Evolutionary conservation across 2,329 filamentous ascomycete genomes (phyloP), one percentile per base, ranked within the genome.

Genomic region (Gyromitra esculenta): DNA sequence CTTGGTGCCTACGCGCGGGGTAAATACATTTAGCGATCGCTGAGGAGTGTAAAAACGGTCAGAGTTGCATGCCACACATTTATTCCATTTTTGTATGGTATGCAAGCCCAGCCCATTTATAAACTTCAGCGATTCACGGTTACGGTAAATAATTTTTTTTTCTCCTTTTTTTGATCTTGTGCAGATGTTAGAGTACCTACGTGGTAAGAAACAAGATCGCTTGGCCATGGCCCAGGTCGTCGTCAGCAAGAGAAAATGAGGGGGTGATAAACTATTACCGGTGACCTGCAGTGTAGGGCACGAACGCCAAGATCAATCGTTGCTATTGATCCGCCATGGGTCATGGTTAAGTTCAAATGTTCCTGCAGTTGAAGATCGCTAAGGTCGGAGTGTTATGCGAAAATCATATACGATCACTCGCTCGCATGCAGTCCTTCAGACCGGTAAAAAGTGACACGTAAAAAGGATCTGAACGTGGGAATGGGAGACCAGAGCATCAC

Each of bases 301-400:
- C 25, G 13, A 35, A 31, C 6, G 59, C 69, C 69, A 72, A 72
- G 69, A 37, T 15, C 62, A 56, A 65, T 59, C 21, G 25, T 73
- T 73, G 69, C 39, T n/a, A 66, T 63, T 71, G 67, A 71, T 63
- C 68, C 64, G 48, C 65, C 65, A 63, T 63, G 63, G 63, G 45
- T 64, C 35, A 65, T 63, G 64, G 72, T 64, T 71, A 73, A 45
- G 62, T 64, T 60, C 50, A 39, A 68, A 41, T 64, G 72, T 75
- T 75, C 72, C 72, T 75, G 72, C 72, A 75, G 72, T 31, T 68
- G 25, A 63, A 75, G 66, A 75, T 70, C 59, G 72, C 72, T 50
- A 75, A 75, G 72, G 52, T 18, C 41, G 50, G 50, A 31, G 66
- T 65, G 13, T 39, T 71, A 31, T 64, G 59, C 50, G 59, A 37